Base-by-base conservation (phyloP, 768 basidiomycete genomes). In the Macrolepiota albuminosa region DNA sequence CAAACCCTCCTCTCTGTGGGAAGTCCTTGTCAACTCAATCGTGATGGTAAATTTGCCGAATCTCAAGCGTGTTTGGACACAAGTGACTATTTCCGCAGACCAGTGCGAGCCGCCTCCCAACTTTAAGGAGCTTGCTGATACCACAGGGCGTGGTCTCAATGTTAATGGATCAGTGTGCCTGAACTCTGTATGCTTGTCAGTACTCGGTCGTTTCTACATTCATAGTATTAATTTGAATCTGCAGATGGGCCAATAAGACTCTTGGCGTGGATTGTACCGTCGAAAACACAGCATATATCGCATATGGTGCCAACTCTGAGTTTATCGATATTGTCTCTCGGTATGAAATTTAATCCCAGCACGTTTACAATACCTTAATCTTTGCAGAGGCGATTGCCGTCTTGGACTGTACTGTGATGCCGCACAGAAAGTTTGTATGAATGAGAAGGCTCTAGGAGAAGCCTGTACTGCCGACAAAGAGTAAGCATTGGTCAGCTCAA, bases 141-240 rank as follows among this genome's bases (percentile, higher is more conserved):
- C 72, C 16, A 82, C 79, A 42, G 84, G 85, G 21, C 81, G 83
- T 24, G 87, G 89, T 40, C 81, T 84, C 43, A 89, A 95, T 71
- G 76, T 85, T 62, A 92, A 95, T 67, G 93, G 93, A 33, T 84
- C 90, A 3, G 79, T 94, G 21, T 95, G 94, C 70, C 79, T 96
- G 54, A 89, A 92, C 67, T 87, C 86, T 67, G 71, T 80, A 4
- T 95, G 93, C 89, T 85, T 87, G 92, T 93, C 69, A 40, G 87
- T 77, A 85, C 76, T 26, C 31, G 50, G 11, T n/a, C 18, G 6
- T 36, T 31, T 14, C 26, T 7, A 14, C 59, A 21, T 40, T 21
- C 47, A 48, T 34, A 57, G 37, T 62, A n/a, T 18, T 7, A 18
- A 42, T 36, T 42, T 9, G 54, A 51, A 45, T 46, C 53, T 53